These are phyloP conservation scores for Blastocystis sp. DNA, from an alignment of 352 stramenopile species.

Conservation along the genomic window DNA sequence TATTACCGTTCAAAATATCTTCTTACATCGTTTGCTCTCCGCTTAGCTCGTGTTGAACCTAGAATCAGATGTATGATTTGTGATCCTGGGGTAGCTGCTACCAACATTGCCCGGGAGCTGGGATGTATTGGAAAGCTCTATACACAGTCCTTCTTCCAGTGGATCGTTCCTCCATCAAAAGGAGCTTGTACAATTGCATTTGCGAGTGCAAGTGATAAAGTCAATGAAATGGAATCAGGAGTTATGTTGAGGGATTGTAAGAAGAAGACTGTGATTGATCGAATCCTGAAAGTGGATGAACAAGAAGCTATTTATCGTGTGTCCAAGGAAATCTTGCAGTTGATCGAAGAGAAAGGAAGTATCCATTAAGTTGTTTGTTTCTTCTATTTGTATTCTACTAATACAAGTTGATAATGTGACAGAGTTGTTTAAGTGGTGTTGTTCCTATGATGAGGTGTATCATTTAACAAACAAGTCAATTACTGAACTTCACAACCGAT, in stretches of 20 bases:
- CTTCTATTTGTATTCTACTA: neutral
- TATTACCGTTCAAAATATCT: conserved; percentile 56
- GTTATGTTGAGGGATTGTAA: conserved; percentile 23
- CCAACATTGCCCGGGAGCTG: conserved; percentile 27
- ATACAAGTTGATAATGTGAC: too few relatives aligned
- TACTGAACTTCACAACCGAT: neutral
- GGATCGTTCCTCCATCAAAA: neutral
- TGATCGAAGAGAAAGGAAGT: neutral
- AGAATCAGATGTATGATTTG: neutral
- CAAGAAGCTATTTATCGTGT: conserved; percentile 1
- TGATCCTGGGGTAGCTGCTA: conserved; percentile 29
- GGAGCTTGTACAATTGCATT: conserved; percentile 46
- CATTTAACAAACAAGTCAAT: conserved; percentile 35
- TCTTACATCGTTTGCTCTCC: conserved; percentile 38
- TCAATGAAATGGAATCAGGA: neutral
- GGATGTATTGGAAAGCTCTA: conserved; percentile 44
- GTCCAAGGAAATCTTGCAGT: conserved; percentile 13
- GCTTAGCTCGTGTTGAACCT: neutral
- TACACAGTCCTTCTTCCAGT: neutral
- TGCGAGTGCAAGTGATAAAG: conserved; percentile 1
- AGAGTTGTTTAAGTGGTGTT: too few relatives aligned
- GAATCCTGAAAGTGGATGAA: neutral
- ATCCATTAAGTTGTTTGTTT: neutral
- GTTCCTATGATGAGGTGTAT: too few relatives aligned
- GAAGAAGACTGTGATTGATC: conserved; percentile 13